phyloP scores from a whole-genome alignment of 176 grass and related monocot genomes.

The Cymbopogon citratus region DNA sequence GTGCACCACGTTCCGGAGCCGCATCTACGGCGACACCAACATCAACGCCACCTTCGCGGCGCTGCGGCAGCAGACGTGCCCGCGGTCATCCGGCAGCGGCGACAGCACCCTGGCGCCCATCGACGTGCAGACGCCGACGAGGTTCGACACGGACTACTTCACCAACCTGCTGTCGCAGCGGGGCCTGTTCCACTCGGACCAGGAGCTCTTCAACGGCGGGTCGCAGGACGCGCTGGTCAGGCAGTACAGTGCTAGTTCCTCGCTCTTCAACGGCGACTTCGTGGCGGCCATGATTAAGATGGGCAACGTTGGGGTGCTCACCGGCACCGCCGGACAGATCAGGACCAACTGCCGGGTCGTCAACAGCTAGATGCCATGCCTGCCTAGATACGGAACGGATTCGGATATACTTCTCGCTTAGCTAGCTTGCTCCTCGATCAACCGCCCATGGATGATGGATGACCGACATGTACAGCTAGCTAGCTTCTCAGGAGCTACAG shows the following conservation, averaged over 20 bases:
- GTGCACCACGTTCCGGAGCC: slow-evolving; percentile 43
- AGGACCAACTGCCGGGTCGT: slow-evolving; percentile 14
- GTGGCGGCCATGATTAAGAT: slow-evolving; percentile 42
- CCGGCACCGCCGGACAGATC: slow-evolving; percentile 25
- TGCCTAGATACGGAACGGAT: background rate
- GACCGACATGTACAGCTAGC: background rate
- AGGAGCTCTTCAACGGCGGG: slow-evolving; percentile 58
- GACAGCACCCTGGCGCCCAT: slow-evolving; percentile 33
- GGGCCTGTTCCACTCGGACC: slow-evolving; percentile 32
- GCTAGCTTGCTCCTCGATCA: background rate
- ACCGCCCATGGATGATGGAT: background rate
- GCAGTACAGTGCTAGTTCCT: slow-evolving; percentile 27
- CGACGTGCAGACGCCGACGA: slow-evolving; percentile 27
- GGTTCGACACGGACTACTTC: slow-evolving; percentile 49
- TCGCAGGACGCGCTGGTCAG: slow-evolving; percentile 52
- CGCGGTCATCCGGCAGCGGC: background rate
- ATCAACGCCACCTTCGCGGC: slow-evolving; percentile 34
- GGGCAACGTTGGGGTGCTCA: slow-evolving; percentile 27
- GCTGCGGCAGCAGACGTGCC: slow-evolving; percentile 23
- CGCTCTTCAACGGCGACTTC: slow-evolving; percentile 39
- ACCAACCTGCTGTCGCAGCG: slow-evolving; percentile 22
- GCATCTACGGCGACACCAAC: slow-evolving; percentile 54
- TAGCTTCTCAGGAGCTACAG: background rate
- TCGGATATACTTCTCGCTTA: background rate
- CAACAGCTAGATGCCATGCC: background rate